Evolutionary conservation across 805 yeast genomes (phyloP).

Genomic region (Candida odintsovae): DNA sequence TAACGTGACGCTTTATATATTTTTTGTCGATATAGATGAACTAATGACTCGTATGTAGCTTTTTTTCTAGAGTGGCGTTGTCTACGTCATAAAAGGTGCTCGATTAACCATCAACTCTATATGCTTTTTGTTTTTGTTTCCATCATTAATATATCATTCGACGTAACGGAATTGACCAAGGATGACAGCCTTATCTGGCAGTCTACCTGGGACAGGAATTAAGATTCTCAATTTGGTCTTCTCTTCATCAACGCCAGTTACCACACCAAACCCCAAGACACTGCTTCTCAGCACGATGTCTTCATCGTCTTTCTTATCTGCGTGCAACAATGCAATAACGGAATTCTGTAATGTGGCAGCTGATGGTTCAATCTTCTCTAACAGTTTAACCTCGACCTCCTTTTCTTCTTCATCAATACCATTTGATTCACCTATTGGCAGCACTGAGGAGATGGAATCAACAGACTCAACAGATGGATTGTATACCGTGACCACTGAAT

Average conservation of each 20-base stretch:
- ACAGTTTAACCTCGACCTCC: conserved; percentile 16
- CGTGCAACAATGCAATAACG: conserved; percentile 59
- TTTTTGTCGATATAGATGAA: no score
- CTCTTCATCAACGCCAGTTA: conserved; percentile 60
- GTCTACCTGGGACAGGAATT: conserved; percentile 81
- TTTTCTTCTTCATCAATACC: conserved; percentile 25
- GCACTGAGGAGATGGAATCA: conserved; percentile 17
- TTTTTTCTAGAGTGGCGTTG: no score
- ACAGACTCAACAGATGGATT: conserved; percentile 35
- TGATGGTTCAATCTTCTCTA: conserved; percentile 37
- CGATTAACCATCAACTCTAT: neutral
- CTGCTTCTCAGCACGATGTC: conserved; percentile 47
- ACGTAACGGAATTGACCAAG: conserved; percentile 77
- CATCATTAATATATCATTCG: conserved; percentile 41
- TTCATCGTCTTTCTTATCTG: conserved; percentile 39
- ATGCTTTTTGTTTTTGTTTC: neutral
- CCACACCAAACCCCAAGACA: conserved; percentile 69
- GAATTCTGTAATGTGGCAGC: conserved; percentile 65
- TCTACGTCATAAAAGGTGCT: neutral
- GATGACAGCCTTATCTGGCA: conserved; percentile 71
- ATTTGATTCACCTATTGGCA: conserved; percentile 24
- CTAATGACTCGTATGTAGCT: no score
- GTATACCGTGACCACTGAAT: conserved; percentile 54
- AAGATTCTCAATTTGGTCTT: conserved; percentile 63
- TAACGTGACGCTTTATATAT: no score